Conservation (phyloP, 2,329 filamentous ascomycete species). For the Clonostachys rhizophaga region DNA sequence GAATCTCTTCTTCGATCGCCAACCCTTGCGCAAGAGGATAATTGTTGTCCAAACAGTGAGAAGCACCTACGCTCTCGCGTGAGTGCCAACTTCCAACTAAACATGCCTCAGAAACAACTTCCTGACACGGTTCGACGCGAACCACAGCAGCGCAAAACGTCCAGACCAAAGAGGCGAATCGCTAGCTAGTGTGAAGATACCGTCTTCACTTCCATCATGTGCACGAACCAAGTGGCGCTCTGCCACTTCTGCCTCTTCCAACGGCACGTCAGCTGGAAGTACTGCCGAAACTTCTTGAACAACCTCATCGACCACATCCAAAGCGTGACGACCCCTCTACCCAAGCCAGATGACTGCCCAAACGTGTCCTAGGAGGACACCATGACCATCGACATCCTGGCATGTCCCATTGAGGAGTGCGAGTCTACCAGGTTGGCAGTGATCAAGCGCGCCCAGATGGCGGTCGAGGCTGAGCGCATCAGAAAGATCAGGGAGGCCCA, state of each 20-base stretch:
- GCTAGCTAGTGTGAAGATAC: background rate
- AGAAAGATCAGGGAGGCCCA: background rate
- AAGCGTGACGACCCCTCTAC: background rate
- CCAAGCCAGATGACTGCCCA: background rate
- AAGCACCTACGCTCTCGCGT: too few species aligned
- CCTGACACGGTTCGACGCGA: background rate
- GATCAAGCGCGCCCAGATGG: background rate
- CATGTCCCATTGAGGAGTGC: background rate
- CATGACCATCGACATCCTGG: background rate
- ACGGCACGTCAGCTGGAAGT: background rate
- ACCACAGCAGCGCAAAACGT: background rate
- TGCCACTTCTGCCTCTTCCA: conserved; percentile 1
- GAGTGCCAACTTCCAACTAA: too few species aligned
- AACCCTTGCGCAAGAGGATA: too few species aligned
- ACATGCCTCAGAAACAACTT: too few species aligned
- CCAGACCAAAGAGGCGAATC: background rate
- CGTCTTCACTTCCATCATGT: background rate
- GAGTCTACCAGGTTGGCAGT: background rate
- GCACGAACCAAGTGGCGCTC: background rate
- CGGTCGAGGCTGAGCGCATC: background rate
- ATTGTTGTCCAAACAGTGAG: too few species aligned
- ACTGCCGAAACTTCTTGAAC: background rate
- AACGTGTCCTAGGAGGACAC: background rate
- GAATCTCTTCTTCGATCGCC: too few species aligned
- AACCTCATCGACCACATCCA: background rate